Evolutionary conservation across 2,329 filamentous ascomycete genomes (phyloP), one percentile per base, ranked within the genome.

Genomic region (Dendrostoma leiphaemia): DNA sequence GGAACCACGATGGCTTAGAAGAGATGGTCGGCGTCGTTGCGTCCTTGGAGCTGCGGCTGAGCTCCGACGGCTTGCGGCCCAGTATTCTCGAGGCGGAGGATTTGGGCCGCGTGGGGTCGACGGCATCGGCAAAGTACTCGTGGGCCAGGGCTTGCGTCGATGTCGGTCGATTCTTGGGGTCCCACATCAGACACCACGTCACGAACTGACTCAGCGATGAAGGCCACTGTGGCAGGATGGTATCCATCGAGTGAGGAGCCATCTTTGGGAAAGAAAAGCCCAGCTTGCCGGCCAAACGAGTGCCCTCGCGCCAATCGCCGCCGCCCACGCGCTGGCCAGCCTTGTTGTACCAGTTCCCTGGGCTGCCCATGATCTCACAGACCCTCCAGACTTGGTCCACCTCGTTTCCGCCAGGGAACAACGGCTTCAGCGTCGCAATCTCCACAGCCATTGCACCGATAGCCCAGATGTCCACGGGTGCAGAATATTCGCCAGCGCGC

Each of bases 211-310:
- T 89, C 52, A 99, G 80, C 19, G 91, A 88, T 1, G 87, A 75
- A 6, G 94, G 94, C 94, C 94, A 99, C 66, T 96, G 90, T 15
- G 94, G 91, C 7, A 99, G 79, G 61, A 97, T 94, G 5, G 91
- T 95, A 63, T 97, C 93, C 83, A 99, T 91, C 17, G 93, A 84
- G 71, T 97, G 94, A 48, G 94, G 94, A 21, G 94, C 93, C 94
- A 99, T 97, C 84, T 94, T 97, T 57, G 94, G 94, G 74, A 99
- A 99, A 0, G 94, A 97, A 71, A 99, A 99, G 53, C 94, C 94
- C 60, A 99, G 82, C 78, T 97, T 97, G 63, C 94, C 91, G 53
- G 94, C 94, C 56, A 99, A 78, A 58, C 91, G 84, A 43, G 91
- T 91, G 54, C 94, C 94, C 55, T 99, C 94, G 65, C 91, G 91